Evolutionary conservation across 1,284 basidiomycete species (phyloP).

Genomic region (Apiotrichum gracile): DNA sequence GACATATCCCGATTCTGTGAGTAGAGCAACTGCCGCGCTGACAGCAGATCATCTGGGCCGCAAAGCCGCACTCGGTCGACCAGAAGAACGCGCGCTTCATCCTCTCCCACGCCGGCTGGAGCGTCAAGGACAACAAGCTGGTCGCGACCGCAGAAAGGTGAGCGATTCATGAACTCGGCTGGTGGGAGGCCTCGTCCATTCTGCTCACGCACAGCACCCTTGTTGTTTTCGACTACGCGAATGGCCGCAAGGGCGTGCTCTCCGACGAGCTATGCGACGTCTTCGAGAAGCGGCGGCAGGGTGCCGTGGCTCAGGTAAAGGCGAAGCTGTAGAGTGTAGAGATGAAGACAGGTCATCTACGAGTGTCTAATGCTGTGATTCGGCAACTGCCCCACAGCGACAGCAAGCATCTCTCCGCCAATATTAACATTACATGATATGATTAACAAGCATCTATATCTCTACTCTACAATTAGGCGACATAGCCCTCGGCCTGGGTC

Average conservation of each 20-base stretch:
- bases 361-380: too few relatives aligned
- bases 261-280: constrained; percentile 22
- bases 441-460: background rate
- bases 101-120: constrained; percentile 29
- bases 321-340: background rate
- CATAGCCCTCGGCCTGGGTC: constrained; percentile 1
- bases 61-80: constrained; percentile 26
- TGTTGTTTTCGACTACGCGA: constrained; percentile 41
- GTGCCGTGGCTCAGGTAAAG: background rate
- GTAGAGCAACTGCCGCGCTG: background rate
- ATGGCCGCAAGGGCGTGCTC: constrained; percentile 28
- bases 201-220: constrained; percentile 19
- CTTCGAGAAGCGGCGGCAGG: constrained; percentile 14
- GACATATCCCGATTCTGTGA: constrained; percentile 38
- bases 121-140: constrained; percentile 28
- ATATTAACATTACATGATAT: background rate
- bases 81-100: constrained; percentile 26
- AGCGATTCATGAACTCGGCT: background rate
- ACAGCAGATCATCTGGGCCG: constrained; percentile 11
- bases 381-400: too few relatives aligned
- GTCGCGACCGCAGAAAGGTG: constrained; percentile 17
- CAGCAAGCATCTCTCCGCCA: too few relatives aligned
- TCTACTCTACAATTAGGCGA: background rate
- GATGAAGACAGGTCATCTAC: too few relatives aligned
- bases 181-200: background rate